phyloP scores from a whole-genome alignment of 2,329 filamentous ascomycete species.

The Trichoderma lentiforme region DNA sequence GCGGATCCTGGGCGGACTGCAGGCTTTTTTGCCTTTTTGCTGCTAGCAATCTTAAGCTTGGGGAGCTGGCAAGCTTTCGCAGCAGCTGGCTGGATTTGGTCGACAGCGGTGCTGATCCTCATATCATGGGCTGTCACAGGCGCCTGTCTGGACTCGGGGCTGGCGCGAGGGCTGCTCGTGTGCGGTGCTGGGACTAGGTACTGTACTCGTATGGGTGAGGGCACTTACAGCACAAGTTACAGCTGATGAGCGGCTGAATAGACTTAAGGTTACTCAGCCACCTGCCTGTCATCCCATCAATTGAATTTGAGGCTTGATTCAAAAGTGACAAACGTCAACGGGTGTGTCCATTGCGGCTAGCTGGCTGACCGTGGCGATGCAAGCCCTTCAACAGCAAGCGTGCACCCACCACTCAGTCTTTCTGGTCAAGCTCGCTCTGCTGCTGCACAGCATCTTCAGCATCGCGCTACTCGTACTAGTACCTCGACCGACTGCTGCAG shows the following conservation, averaged over 20 bases:
- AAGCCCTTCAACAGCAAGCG: background rate
- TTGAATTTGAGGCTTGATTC: background rate
- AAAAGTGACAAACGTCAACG: background rate
- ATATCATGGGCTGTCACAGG: background rate
- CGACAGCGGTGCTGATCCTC: slow-evolving; percentile 9
- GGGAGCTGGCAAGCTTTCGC: background rate
- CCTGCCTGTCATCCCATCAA: background rate
- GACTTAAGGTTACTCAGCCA: background rate
- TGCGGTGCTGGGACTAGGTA: background rate
- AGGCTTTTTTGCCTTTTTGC: background rate
- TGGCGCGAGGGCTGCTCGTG: background rate
- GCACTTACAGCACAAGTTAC: background rate
- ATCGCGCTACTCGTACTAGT: background rate
- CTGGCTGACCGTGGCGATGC: background rate
- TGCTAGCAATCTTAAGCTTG: background rate
- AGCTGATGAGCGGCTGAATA: background rate
- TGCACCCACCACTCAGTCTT: background rate
- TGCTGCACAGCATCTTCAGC: background rate
- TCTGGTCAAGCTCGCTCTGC: background rate
- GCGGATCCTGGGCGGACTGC: slow-evolving; percentile 14
- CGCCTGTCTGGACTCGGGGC: background rate
- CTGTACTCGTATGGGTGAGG: background rate
- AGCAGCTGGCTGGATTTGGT: background rate
- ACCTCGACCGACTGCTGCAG: background rate
- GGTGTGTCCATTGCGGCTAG: background rate